Conservation (phyloP, 1,139 yeast genomes). For the Yamadazyma songkhlaensis region DNA sequence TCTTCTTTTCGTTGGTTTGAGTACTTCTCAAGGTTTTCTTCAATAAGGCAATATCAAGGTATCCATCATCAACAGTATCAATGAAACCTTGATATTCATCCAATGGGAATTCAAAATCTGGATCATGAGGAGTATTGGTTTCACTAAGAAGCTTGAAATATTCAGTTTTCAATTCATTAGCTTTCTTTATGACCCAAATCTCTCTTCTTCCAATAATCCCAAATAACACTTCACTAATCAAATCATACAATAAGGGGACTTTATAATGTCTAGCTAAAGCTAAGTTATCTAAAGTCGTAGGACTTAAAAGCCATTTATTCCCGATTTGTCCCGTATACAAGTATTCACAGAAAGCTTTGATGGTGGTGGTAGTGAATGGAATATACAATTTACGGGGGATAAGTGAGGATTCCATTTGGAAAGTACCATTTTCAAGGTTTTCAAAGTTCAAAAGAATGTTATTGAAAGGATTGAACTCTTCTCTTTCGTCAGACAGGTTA, state of each 20-base stretch:
- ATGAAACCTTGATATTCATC: conserved; percentile 77
- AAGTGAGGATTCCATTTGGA: conserved; percentile 53
- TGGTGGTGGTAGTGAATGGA: conserved; percentile 61
- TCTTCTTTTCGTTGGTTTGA: neutral
- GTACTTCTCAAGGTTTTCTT: conserved; percentile 31
- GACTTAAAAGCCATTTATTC: conserved; percentile 64
- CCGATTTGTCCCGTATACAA: conserved; percentile 78
- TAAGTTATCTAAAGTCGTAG: conserved; percentile 64
- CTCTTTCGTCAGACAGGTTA: neutral
- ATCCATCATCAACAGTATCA: conserved; percentile 61
- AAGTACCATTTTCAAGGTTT: conserved; percentile 30
- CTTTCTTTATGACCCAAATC: conserved; percentile 45
- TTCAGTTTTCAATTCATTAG: conserved; percentile 28
- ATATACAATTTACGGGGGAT: conserved; percentile 66
- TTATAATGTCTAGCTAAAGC: conserved; percentile 61
- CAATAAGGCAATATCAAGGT: conserved; percentile 53
- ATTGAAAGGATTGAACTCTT: conserved; percentile 16
- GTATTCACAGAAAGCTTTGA: conserved; percentile 67
- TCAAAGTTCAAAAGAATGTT: conserved; percentile 37
- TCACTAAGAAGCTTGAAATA: conserved; percentile 25
- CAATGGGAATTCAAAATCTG: conserved; percentile 33
- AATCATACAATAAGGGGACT: conserved; percentile 65
- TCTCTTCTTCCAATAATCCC: conserved; percentile 69
- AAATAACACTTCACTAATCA: conserved; percentile 64
- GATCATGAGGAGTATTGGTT: conserved; percentile 22